These are phyloP conservation scores for Yamadazyma triangularis DNA, from an alignment of 1,139 yeast species.

Conservation along the genomic window DNA sequence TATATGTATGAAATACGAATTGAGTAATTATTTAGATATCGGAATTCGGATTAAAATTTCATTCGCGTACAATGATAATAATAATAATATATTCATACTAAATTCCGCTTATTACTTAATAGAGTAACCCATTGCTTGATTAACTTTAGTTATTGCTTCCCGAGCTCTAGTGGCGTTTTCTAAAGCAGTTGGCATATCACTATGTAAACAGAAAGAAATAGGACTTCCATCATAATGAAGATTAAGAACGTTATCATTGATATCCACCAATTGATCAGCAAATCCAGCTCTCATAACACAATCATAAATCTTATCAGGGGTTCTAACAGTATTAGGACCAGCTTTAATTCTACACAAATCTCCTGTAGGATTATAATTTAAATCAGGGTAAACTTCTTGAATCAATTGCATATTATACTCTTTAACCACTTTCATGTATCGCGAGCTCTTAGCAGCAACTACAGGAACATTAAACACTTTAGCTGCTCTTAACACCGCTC, in stretches of 20 bases:
- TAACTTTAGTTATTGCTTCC: conserved; percentile 23
- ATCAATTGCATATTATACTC: conserved; percentile 45
- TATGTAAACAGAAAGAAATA: conserved; percentile 28
- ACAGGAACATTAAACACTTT: conserved; percentile 50
- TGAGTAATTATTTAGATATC: too few relatives aligned
- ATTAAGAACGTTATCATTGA: conserved; percentile 15
- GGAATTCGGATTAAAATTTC: too few relatives aligned
- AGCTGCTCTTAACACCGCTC: conserved; percentile 31
- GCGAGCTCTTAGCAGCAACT: conserved; percentile 73
- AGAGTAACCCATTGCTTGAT: too few relatives aligned
- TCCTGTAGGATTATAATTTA: conserved; percentile 28
- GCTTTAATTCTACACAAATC: conserved; percentile 19
- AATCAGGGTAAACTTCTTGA: conserved; percentile 33
- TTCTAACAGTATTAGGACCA: conserved; percentile 18
- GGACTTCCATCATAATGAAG: conserved; percentile 24
- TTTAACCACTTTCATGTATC: conserved; percentile 69
- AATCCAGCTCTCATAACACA: conserved; percentile 20
- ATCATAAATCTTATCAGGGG: conserved; percentile 25
- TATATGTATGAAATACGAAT: too few relatives aligned
- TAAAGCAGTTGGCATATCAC: conserved; percentile 34
- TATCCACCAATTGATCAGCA: conserved; percentile 13
- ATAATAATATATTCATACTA: too few relatives aligned
- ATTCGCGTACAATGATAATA: too few relatives aligned
- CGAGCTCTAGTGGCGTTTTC: conserved; percentile 28
- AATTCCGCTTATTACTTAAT: too few relatives aligned